Conservation (phyloP, 371 early-diverging fungal genomes). For the Zancudomyces culisetae region DNA sequence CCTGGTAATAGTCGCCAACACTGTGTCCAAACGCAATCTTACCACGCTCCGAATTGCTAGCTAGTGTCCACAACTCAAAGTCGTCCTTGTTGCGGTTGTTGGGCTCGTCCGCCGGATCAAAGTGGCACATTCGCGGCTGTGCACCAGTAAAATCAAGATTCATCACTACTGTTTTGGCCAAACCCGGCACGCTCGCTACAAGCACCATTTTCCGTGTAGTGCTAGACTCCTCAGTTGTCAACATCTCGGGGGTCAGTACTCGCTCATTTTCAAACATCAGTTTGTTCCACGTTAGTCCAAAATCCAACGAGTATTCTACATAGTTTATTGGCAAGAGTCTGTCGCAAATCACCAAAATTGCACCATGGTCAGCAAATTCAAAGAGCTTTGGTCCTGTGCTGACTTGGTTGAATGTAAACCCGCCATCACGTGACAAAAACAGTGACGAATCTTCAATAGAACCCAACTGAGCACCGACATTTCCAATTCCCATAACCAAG, state of each 20-base stretch:
- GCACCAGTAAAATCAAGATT: slow-evolving; percentile 59
- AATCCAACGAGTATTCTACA: slow-evolving; percentile 47
- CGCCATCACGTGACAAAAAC: slow-evolving; percentile 69
- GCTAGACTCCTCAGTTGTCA: slow-evolving; percentile 51
- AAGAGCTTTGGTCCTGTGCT: slow-evolving; percentile 53
- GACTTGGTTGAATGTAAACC: slow-evolving; percentile 51
- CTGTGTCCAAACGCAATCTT: slow-evolving; percentile 3
- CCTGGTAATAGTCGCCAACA: slow-evolving; percentile 19
- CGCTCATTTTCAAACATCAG: slow-evolving; percentile 30
- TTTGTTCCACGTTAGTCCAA: slow-evolving; percentile 37
- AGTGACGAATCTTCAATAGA: slow-evolving; percentile 53
- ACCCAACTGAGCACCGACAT: slow-evolving; percentile 48
- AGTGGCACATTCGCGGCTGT: slow-evolving; percentile 35
- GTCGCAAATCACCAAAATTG: slow-evolving; percentile 42
- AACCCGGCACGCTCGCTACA: slow-evolving; percentile 28
- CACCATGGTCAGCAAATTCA: slow-evolving; percentile 78
- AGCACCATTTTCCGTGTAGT: slow-evolving; percentile 50
- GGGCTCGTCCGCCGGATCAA: slow-evolving; percentile 17
- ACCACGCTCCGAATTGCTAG: slow-evolving; percentile 14
- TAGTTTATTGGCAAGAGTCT: slow-evolving; percentile 53
- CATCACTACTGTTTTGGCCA: slow-evolving; percentile 21
- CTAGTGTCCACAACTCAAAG: slow-evolving; percentile 59
- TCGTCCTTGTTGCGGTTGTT: slow-evolving; percentile 33
- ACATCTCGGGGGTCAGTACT: slow-evolving; percentile 32
- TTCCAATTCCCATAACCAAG: slow-evolving; percentile 80